These are phyloP conservation scores for Coniferiporia sulphurascens DNA, from an alignment of 1,284 basidiomycete species.

Conservation along the genomic window DNA sequence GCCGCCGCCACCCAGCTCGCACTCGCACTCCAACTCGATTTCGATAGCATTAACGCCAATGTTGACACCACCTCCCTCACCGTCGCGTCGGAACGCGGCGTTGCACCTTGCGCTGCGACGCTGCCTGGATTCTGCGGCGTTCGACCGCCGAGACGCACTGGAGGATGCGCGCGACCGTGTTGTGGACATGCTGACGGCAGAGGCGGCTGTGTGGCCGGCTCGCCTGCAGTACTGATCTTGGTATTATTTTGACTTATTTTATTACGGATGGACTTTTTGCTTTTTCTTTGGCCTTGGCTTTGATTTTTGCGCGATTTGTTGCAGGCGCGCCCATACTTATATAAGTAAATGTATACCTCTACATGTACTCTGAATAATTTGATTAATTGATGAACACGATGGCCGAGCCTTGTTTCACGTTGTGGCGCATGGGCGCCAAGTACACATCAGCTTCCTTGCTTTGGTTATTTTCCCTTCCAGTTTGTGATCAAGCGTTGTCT, in stretches of 20 bases:
- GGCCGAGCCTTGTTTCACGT: background rate
- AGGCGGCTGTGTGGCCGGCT: conserved; percentile 4
- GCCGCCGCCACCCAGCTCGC: background rate
- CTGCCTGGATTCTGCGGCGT: conserved; percentile 52
- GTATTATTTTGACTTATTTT: background rate
- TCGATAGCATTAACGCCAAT: conserved; percentile 41
- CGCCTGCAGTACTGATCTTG: background rate
- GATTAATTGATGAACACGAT: background rate
- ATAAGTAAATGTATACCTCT: no score
- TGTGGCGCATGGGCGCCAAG: background rate
- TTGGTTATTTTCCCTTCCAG: no score
- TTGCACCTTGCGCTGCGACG: conserved; percentile 42
- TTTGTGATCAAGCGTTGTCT: no score
- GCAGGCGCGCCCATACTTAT: no score
- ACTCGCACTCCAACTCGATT: background rate
- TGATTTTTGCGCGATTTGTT: background rate
- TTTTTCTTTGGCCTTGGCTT: background rate
- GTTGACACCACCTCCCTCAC: conserved; percentile 55
- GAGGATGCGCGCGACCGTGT: conserved; percentile 67
- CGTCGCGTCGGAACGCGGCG: conserved; percentile 37
- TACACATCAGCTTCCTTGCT: background rate
- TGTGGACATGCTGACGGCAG: conserved; percentile 39
- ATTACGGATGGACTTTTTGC: background rate
- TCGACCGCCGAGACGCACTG: conserved; percentile 42
- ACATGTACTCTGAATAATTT: no score